Base-by-base conservation (phyloP, 805 yeast species). In the Starmerella vaccinii region DNA sequence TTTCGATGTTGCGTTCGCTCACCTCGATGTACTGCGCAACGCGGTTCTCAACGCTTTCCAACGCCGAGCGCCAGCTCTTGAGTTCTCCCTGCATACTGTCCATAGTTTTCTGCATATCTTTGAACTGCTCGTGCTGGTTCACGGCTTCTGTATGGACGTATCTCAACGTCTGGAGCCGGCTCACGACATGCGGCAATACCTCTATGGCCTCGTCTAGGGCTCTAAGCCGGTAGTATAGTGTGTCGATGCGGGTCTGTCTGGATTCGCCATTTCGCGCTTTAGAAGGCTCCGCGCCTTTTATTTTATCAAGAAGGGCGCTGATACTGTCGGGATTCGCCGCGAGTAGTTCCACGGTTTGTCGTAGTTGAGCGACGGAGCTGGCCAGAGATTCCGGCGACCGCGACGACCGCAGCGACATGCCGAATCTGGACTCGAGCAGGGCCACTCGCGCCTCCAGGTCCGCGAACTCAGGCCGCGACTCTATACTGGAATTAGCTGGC, bases 141-240 rank as follows among this genome's bases (percentile, higher is more conserved):
- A 33, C 29, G 4, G 41, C n/a, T 16, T 47, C 45, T 6, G 39
- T 24, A 26, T 55, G 58, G 4, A 54, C 46, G 9, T 13, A 8
- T 13, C 33, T 24, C 24, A 55, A 32, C 2, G 57, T 48, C 21
- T 50, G 52, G 2, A 55, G 34, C 18, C 58, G 46, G 23, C 53
- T 46, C 1, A 43, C 37, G 1, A 54, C 32, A 2, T 35, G 26
- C 1, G 58, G 58, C 2, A 55, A 22, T 3, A 23, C 24, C 16
- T 18, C 26, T 6, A 55, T 23, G 4, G 48, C 43, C 19, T 33
- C 34, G 18, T 47, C 54, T 7, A 42, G 5, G 6, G n/a, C 26
- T 2, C 16, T n/a, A 12, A 51, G 39, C 4, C 50, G 34, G 19
- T 18, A 10, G 16, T 51, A 51, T 7, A 51, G n/a, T 41, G 46